Conservation (phyloP, 2,329 filamentous ascomycete species). For the Ophiostoma pallidulum region DNA sequence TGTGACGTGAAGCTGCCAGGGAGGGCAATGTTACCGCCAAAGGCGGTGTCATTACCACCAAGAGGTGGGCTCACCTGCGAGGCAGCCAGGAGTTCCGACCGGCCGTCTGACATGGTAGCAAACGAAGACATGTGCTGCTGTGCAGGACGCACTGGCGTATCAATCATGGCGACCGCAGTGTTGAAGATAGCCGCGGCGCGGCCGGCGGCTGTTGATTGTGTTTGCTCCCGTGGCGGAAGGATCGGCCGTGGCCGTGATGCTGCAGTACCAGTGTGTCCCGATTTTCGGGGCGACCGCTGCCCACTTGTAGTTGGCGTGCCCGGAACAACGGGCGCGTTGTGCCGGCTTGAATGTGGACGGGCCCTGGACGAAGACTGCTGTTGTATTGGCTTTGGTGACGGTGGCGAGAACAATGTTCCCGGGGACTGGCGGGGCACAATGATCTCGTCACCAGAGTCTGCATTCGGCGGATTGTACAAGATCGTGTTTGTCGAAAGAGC, state of each 20-base stretch:
- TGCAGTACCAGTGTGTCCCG: conserved; percentile 26
- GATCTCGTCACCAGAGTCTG: conserved; percentile 16
- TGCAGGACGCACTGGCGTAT: conserved; percentile 33
- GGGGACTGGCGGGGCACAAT: conserved; percentile 1
- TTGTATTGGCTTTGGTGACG: conserved; percentile 28
- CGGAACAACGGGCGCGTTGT: conserved; percentile 30
- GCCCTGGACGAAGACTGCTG: conserved; percentile 20
- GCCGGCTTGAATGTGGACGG: conserved; percentile 30
- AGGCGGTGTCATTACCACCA: conserved; percentile 39
- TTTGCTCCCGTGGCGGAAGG: conserved; percentile 40
- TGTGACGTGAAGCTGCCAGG: conserved; percentile 74
- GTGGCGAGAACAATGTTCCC: conserved; percentile 28
- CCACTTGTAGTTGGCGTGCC: conserved; percentile 18
- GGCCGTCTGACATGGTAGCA: conserved; percentile 52
- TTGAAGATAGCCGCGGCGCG: conserved; percentile 39
- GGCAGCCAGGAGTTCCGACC: conserved; percentile 51
- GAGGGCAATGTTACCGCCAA: conserved; percentile 40
- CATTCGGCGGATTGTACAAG: conserved; percentile 59
- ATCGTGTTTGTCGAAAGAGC: conserved; percentile 77
- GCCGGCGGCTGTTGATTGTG: conserved; percentile 47
- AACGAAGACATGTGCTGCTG: conserved; percentile 49
- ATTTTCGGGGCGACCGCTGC: conserved; percentile 39
- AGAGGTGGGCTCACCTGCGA: conserved; percentile 40
- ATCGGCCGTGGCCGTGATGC: conserved; percentile 46
- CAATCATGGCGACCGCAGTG: conserved; percentile 28